These are phyloP conservation scores for Angomonas ambiguus DNA, from an alignment of 208 protist genomes.

Conservation along the genomic window DNA sequence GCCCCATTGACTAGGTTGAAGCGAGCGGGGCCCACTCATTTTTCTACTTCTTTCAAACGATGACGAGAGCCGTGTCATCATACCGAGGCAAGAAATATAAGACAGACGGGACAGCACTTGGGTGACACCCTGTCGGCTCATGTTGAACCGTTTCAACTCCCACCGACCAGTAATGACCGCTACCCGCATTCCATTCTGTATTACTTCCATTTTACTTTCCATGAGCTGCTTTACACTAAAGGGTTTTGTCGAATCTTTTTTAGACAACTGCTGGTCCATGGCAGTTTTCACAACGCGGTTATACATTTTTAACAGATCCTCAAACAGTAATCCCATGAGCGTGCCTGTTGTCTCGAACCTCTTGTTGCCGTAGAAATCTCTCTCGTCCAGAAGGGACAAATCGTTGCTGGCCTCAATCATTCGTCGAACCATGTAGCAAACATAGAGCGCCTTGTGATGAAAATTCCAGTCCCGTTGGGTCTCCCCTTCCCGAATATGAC, in stretches of 20 bases:
- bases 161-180: conserved; percentile 97
- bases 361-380: conserved; percentile 99
- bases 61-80: conserved; percentile 99
- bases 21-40: conserved; percentile 90
- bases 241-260: conserved; percentile 76
- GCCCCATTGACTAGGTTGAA: conserved; percentile 99
- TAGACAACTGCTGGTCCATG: conserved; percentile 87
- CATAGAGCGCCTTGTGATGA: conserved; percentile 95
- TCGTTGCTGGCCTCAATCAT: conserved; percentile 95
- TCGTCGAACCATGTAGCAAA: conserved; percentile 96
- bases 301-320: conserved; percentile 98
- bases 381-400: conserved; percentile 92
- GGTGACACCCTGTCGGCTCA: conserved; percentile 94
- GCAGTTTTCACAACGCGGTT: conserved; percentile 95
- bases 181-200: conserved; percentile 96
- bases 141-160: conserved; percentile 98
- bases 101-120: conserved; percentile 98
- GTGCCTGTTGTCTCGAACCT: conserved; percentile 96
- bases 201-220: conserved; percentile 92
- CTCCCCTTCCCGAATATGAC: conserved; percentile 91
- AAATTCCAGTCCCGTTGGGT: conserved; percentile 95
- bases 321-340: conserved; percentile 98
- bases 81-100: conserved; percentile 98
- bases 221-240: conserved; percentile 94
- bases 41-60: conserved; percentile 99